These are phyloP conservation scores for Boletus vinaceobasis DNA, from an alignment of 768 basidiomycete species.

Conservation along the genomic window DNA sequence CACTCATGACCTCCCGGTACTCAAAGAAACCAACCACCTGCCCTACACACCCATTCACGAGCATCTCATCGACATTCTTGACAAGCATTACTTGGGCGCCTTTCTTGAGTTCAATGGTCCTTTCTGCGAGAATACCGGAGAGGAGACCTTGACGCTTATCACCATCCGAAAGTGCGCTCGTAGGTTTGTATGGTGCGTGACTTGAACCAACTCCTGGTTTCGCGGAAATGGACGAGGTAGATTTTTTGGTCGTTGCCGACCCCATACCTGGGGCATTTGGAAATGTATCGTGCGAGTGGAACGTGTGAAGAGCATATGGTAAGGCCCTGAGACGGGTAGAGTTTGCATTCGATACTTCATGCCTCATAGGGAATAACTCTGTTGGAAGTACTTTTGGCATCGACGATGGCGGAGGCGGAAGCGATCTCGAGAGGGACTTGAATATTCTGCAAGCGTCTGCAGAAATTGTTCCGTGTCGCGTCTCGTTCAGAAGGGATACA, in stretches of 20 bases:
- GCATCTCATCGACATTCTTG: conserved; percentile 57
- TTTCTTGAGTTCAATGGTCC: conserved; percentile 51
- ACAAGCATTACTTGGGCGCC: conserved; percentile 68
- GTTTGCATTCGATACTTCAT: conserved; percentile 70
- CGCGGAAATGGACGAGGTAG: not conserved
- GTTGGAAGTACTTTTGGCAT: conserved; percentile 42
- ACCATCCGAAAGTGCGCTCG: conserved; percentile 2
- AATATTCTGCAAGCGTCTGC: conserved; percentile 45
- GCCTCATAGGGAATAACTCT: conserved; percentile 60
- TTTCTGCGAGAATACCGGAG: conserved; percentile 59
- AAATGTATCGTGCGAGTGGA: conserved; percentile 50
- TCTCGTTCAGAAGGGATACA: conserved; percentile 71
- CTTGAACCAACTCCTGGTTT: not conserved
- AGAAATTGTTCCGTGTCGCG: conserved; percentile 60
- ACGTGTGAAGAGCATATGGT: conserved; percentile 39
- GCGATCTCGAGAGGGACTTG: conserved; percentile 38
- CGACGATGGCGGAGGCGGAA: conserved; percentile 20
- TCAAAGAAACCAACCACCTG: conserved; percentile 52
- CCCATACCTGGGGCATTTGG: conserved; percentile 5
- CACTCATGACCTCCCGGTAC: conserved; percentile 19
- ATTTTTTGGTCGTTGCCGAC: conserved; percentile 1
- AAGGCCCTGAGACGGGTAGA: conserved; percentile 48
- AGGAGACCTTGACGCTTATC: conserved; percentile 53
- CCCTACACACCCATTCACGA: conserved; percentile 73
- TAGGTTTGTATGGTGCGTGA: conserved; percentile 32